phyloP scores from a whole-genome alignment of 345 rosid species.

The Corchorus olitorius region DNA sequence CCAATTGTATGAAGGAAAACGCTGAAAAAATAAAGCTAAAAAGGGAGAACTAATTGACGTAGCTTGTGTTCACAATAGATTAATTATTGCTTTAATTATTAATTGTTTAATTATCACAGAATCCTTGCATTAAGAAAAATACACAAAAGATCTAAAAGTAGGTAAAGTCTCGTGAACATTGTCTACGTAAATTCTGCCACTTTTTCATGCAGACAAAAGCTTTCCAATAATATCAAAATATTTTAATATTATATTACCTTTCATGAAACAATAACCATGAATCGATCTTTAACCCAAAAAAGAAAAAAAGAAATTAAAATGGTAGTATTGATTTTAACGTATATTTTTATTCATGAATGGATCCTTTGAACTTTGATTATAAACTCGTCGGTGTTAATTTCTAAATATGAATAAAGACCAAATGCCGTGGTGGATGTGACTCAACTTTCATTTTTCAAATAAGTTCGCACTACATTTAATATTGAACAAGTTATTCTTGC shows the following conservation, averaged over 20 bases:
- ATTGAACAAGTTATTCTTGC: neutral
- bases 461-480: too few species aligned
- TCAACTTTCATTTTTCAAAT: neutral
- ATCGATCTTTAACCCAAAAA: too few species aligned
- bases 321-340: too few species aligned
- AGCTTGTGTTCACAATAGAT: neutral
- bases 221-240: neutral
- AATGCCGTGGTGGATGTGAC: neutral
- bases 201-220: constrained; percentile 1
- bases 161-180: neutral
- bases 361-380: too few species aligned
- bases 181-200: constrained; percentile 2
- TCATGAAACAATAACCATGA: too few species aligned
- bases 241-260: too few species aligned
- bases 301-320: too few species aligned
- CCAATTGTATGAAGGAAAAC: neutral
- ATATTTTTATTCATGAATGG: too few species aligned
- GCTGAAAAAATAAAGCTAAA: neutral
- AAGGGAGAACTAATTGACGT: too few species aligned
- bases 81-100: neutral
- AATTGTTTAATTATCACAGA: neutral
- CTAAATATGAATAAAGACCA: too few species aligned
- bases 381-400: too few species aligned
- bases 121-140: neutral
- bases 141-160: neutral